Percentiles rank a stretch among this genome's conserved stretches.
These are phyloP conservation scores for Naganishia onofrii DNA, from an alignment of 768 basidiomycete species.

Conservation along the genomic window DNA sequence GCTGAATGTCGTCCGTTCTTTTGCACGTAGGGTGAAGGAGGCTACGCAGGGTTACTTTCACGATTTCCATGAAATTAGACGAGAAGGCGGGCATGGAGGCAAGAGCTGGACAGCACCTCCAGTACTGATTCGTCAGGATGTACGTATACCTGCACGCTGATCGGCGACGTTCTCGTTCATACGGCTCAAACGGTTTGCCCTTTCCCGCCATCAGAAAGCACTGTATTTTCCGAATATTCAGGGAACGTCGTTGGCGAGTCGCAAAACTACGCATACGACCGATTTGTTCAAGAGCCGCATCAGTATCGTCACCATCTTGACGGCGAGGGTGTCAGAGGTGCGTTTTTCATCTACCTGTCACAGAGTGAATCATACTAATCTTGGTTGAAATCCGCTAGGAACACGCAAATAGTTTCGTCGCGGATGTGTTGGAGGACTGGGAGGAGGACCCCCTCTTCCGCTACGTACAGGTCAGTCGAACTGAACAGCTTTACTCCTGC, in stretches of 20 bases:
- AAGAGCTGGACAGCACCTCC: slow-evolving; percentile 93
- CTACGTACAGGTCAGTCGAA: slow-evolving; percentile 44
- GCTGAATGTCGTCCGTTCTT: slow-evolving; percentile 52
- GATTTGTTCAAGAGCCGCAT: slow-evolving; percentile 71
- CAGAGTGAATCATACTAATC: neutral
- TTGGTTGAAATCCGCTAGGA: slow-evolving; percentile 56
- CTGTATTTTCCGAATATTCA: slow-evolving; percentile 83
- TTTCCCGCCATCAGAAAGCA: slow-evolving; percentile 64
- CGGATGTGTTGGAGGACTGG: slow-evolving; percentile 44
- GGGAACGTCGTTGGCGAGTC: slow-evolving; percentile 65
- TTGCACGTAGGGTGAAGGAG: slow-evolving; percentile 59
- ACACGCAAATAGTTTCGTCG: slow-evolving; percentile 69
- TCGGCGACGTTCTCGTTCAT: neutral
- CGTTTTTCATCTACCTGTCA: slow-evolving; percentile 30
- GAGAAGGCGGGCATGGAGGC: slow-evolving; percentile 64
- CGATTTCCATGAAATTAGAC: slow-evolving; percentile 74
- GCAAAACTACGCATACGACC: slow-evolving; percentile 68
- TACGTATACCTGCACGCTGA: slow-evolving; percentile 54
- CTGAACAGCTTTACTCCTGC: neutral
- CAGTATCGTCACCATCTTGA: slow-evolving; percentile 76
- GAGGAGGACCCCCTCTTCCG: slow-evolving; percentile 36
- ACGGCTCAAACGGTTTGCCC: neutral
- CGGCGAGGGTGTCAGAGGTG: slow-evolving; percentile 84
- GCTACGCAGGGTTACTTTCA: slow-evolving; percentile 80
- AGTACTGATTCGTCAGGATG: slow-evolving; percentile 84